Base-by-base conservation (phyloP, 371 early-diverging fungal genomes). In the Lichtheimia ramosa region DNA sequence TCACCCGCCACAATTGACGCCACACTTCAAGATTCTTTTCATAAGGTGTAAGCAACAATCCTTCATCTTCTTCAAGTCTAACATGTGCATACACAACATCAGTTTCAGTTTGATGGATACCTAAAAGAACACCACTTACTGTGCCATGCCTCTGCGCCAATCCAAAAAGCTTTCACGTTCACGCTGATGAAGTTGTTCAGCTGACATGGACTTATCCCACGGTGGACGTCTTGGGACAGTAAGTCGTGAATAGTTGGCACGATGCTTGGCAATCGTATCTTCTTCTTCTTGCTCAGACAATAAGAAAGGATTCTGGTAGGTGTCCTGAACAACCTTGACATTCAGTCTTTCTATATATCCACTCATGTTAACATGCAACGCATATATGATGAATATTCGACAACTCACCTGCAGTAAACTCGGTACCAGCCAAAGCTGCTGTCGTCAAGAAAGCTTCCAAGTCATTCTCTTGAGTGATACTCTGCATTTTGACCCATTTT, bases 21-120 rank as follows among this genome's bases (percentile, higher is more conserved):
- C 99, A 99, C 28, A 99, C 96, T 82, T 99, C 99, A 23, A 99
- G 66, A 76, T 99, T 99, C 64, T 95, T 91, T 77, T 99, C 99
- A 70, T 95, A 99, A 18, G 99, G 98, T 14, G 99, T 98, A 70
- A 98, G 70, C 56, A 98, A 66, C 34, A 98, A 74, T 0, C 91
- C 90, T 64, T 96, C 87, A 18, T 92, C 89, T 65, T 98, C 99
- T 70, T 96, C 92, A 40, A 97, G 69, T 43, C 83, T 86, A 50
- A 43, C 34, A 34, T 34, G 10, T 34, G 28, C 27, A 46, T 5
- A 46, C 5, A 46, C 14, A 8, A 18, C 56, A 57, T 51, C 14
- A 52, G 43, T 16, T 10, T 41, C 13, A 7, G 0, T 15, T 5
- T 5, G 18, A 6, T 12, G 10, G 4, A 10, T 14, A 21, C 43